Base-by-base conservation (phyloP, 2,329 filamentous ascomycete genomes). In the Aspergillus thermomutatus region DNA sequence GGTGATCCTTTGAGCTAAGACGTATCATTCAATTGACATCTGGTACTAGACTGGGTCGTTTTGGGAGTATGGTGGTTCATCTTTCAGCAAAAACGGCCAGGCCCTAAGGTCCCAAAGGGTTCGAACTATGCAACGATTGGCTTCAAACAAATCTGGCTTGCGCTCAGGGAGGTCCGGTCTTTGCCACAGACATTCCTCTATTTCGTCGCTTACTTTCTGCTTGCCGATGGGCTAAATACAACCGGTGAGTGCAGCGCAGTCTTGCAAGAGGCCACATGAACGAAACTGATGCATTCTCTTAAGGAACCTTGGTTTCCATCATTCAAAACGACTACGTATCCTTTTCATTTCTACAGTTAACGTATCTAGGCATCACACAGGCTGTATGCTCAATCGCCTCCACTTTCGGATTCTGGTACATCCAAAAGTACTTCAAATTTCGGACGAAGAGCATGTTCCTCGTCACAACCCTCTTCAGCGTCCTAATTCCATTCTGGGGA, bases 41-140 rank as follows among this genome's bases (percentile, higher is more conserved):
- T 59, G 21, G 60, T 25, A 7, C 5, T 51, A 76, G 74, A 77
- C 50, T 76, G 75, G 75, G 67, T 77, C 10, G 52, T 77, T 0
- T 64, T 77, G 11, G 75, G 74, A 3, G 64, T 77, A 10, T 77
- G 74, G 71, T 77, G 75, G 75, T 77, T 77, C 49, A 63, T 77
- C 21, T 77, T 75, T 53, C 73, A 77, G 56, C 72, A 77, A 57
- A 72, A 69, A 48, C 65, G 75, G 5, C 73, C 73, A 5, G 75
- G 75, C 0, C 73, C 74, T 4, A 68, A 66, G 25, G 64, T 77
- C 23, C 75, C 75, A 4, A 68, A 74, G 50, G 75, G 75, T 0
- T 75, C 72, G 23, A 75, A 60, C 40, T 76, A 77, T 51, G 55
- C 66, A 1, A 77, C 71, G 1, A 75, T 78, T 50, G 75, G 75